Evolutionary conservation across 2,329 filamentous ascomycete species (phyloP).

Genomic region (Xylaria multiplex): DNA sequence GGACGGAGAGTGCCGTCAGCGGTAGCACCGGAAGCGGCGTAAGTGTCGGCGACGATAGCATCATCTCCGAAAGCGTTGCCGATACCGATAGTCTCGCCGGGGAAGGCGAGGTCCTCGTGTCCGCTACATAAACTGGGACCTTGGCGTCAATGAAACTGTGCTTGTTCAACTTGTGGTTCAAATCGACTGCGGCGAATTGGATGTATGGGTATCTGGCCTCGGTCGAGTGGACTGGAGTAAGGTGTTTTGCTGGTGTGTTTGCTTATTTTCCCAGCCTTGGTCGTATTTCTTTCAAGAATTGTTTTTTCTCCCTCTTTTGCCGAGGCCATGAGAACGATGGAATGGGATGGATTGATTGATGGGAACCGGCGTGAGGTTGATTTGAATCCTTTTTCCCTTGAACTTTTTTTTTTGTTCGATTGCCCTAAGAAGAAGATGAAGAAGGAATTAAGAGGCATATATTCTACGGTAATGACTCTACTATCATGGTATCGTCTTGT

Average conservation of each 20-base stretch:
- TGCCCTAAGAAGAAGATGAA: no score
- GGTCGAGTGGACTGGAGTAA: conserved; percentile 10
- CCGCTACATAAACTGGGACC: conserved; percentile 43
- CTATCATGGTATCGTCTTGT: background rate
- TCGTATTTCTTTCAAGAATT: no score
- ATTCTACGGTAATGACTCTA: background rate
- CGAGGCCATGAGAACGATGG: background rate
- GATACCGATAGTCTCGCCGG: conserved; percentile 47
- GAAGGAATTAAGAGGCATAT: no score
- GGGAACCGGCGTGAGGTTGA: conserved; percentile 6
- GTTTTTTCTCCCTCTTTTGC: background rate
- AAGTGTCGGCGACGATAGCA: conserved; percentile 37
- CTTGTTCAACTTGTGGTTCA: no score
- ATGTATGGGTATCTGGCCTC: background rate
- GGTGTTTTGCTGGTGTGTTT: background rate
- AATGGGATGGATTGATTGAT: conserved; percentile 9
- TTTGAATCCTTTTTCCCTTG: background rate
- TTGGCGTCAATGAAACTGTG: background rate
- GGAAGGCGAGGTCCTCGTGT: conserved; percentile 52
- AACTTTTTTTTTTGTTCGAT: background rate
- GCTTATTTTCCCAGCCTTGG: background rate
- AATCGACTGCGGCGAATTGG: no score
- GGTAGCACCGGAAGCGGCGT: conserved; percentile 39
- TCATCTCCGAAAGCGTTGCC: conserved; percentile 47
- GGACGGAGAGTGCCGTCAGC: conserved; percentile 57